Evolutionary conservation across 108 stramenopile genomes (phyloP), one percentile per base, ranked within the genome.

Genomic region (Skeletonema costatum): DNA sequence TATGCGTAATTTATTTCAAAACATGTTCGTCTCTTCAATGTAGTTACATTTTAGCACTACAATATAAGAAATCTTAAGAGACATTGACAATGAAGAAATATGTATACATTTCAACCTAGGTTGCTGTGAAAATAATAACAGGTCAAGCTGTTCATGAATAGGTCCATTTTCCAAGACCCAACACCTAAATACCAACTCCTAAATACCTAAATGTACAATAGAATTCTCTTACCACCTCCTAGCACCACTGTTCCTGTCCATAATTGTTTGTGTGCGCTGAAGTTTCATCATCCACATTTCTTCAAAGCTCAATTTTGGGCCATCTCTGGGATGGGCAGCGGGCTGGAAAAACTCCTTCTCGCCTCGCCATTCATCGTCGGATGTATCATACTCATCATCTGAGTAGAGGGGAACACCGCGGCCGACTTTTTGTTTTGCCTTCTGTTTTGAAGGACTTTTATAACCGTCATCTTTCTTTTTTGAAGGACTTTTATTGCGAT

Each of bases 351-450:
- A 32, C 13, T 35, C 50, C 53, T 50, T 10, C 32, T 48, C n/a
- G 2, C 51, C 17, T 60, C 65, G 2, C 51, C 50, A 50, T 33
- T 64, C 29, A 48, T 73, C 73, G 2, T 73, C 73, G 14, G 42
- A 50, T 35, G 42, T 10, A 2, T 7, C 19, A 32, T 61, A 51
- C 60, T 68, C 64, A 61, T 25, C 12, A 35, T 69, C 76, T 5
- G 68, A 25, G 46, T 59, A 77, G 14, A 77, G 60, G 9, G 76
- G 76, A 38, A 77, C 51, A 32, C 75, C 75, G 1, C 46, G n/a
- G 4, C 67, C 68, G 30, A 12, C 14, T 58, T 38, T 76, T n/a
- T 30, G 2, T 7, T 60, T 32, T 5, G 32, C 5, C 12, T 51
- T 51, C 17, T 51, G 50, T 19, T 51, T 56, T 21, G 50, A 51